Evolutionary conservation across 2,329 filamentous ascomycete species (phyloP), one percentile per base, ranked within the genome.

Genomic region (Grosmannia clavigera): DNA sequence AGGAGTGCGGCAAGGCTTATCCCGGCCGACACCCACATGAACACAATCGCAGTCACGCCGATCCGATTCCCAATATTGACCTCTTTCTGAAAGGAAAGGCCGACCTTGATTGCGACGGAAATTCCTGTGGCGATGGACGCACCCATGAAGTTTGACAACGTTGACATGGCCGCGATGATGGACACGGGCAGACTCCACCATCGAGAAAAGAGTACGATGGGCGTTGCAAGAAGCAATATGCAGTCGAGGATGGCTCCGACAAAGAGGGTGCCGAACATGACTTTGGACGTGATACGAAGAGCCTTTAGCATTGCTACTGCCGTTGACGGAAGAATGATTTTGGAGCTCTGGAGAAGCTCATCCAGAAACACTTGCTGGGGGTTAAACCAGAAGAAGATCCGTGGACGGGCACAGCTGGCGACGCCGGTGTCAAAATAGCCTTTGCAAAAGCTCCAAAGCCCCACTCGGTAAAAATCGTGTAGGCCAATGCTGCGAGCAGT

Each of bases 391-490:
- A 89, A 97, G 60, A 92, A 77, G 9, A 78, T 76, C 67, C 82
- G 67, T 0, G 90, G 87, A 6, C 74, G 73, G 9, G 87, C 91
- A 73, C 92, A 97, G 64, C 76, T 74, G 0, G 89, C 92, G 63
- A 94, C 84, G 46, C 88, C 88, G 73, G 86, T 78, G 66, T 81
- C 79, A 60, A 82, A 76, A 72, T 92, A 95, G 25, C 92, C 92
- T 71, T 95, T 89, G 72, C 92, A 97, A 71, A 87, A 96, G 62
- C 85, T 87, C 92, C 92, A 97, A 50, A 96, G 75, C 6, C 92
- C 92, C 33, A 95, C 88, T 67, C 91, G 88, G 73, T 96, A 96
- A 74, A 95, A 96, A 72, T 96, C 92, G 70, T 95, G 90, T 56
- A 96, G 79, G 35, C 92, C 92, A 59, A 96, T 78, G 27, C 87